Conservation (phyloP, 192 early-diverging fungal species). For the Funneliformis mosseae region DNA sequence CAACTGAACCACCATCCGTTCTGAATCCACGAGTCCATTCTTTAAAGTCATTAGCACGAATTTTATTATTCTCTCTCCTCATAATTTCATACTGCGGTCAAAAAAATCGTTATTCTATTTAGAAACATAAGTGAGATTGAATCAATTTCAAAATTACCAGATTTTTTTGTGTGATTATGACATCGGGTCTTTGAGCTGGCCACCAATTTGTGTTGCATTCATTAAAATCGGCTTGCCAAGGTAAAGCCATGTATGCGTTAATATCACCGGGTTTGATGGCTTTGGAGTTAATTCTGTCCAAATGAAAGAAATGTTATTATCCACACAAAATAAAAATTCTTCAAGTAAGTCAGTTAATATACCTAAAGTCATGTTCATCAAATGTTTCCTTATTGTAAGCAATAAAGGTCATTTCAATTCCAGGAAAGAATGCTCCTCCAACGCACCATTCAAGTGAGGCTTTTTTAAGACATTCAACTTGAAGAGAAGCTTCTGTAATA, state of each 20-base stretch:
- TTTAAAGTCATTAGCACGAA: not conserved
- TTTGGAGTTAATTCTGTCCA: constrained; percentile 4
- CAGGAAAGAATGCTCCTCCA: constrained; percentile 24
- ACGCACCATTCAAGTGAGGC: constrained; percentile 12
- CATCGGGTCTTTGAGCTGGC: constrained; percentile 33
- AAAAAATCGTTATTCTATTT: too few species aligned
- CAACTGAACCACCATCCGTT: not conserved
- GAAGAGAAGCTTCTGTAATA: not conserved
- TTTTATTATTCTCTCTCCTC: not conserved
- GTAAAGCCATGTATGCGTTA: constrained; percentile 27
- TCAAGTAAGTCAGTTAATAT: not conserved
- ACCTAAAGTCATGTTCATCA: constrained; percentile 18
- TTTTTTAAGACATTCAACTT: constrained; percentile 13
- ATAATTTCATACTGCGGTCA: too few species aligned
- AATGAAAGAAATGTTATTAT: not conserved
- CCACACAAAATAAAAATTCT: too few species aligned
- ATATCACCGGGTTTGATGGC: constrained; percentile 12
- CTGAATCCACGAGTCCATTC: constrained; percentile 25
- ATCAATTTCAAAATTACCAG: too few species aligned
- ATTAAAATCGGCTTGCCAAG: constrained; percentile 29
- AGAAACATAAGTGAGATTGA: too few species aligned
- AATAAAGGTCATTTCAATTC: constrained; percentile 29
- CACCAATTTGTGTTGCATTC: constrained; percentile 17
- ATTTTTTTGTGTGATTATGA: not conserved
- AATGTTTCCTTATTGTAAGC: constrained; percentile 7